These are phyloP conservation scores for Sugiyamaella grinbergsii DNA, from an alignment of 1,139 yeast genomes.

Conservation along the genomic window DNA sequence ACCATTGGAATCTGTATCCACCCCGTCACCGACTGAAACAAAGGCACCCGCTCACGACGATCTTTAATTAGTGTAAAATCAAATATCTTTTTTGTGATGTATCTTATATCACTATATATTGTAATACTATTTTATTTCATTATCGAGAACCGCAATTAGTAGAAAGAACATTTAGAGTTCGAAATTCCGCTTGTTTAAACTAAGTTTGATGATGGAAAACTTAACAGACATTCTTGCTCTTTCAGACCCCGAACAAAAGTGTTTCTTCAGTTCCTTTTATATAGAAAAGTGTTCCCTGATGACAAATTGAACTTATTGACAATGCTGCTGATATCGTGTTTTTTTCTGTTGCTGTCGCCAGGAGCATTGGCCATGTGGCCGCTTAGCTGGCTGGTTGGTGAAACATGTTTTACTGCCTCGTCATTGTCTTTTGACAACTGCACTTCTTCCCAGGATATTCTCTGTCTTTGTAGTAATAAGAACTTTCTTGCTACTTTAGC, in stretches of 20 bases:
- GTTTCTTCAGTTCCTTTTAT: constrained; percentile 3
- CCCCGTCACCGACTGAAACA: not conserved
- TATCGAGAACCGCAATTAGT: no score
- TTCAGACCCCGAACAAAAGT: no score
- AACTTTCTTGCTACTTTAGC: constrained; percentile 41
- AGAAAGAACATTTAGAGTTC: constrained; percentile 1
- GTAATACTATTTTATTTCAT: constrained; percentile 8
- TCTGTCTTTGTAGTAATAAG: constrained; percentile 39
- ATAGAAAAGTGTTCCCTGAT: not conserved
- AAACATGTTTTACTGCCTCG: constrained; percentile 38
- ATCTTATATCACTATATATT: constrained; percentile 8
- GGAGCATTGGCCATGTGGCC: constrained; percentile 37
- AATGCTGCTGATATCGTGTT: not conserved
- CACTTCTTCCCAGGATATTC: constrained; percentile 34
- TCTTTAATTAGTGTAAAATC: constrained; percentile 1
- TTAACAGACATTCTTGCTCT: no score
- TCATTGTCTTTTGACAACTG: constrained; percentile 37
- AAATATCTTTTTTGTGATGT: constrained; percentile 1
- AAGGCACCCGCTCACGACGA: constrained; percentile 6
- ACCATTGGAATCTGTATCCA: not conserved
- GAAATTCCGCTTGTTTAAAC: constrained; percentile 10
- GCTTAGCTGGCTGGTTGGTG: constrained; percentile 39
- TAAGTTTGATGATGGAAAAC: constrained; percentile 9
- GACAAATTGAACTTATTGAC: not conserved
- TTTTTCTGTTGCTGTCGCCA: not conserved